Conservation (phyloP, 2,329 filamentous ascomycete species). For the Aspergillus floridensis region DNA sequence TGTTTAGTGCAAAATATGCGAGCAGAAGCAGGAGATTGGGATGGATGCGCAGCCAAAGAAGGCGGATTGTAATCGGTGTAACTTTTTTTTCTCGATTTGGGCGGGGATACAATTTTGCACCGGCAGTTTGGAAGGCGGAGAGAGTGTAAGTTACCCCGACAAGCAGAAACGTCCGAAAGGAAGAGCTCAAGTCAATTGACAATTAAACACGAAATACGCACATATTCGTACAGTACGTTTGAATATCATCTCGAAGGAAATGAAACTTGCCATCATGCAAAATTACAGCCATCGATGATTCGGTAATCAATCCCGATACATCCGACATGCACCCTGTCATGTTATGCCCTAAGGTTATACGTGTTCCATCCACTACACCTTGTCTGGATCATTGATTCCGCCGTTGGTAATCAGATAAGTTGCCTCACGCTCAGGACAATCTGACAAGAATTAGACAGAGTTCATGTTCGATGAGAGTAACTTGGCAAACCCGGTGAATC, state of each 20-base stretch:
- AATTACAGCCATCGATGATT: no score
- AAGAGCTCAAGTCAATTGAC: background rate
- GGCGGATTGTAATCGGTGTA: background rate
- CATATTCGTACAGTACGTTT: background rate
- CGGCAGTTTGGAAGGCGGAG: conserved; percentile 17
- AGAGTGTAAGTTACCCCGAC: background rate
- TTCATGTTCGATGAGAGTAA: conserved; percentile 12
- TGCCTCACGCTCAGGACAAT: conserved; percentile 67
- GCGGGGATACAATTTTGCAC: conserved; percentile 5
- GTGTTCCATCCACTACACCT: conserved; percentile 41
- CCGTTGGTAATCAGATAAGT: conserved; percentile 69
- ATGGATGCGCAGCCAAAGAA: background rate
- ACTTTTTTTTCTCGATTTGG: conserved; percentile 12
- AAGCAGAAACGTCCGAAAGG: background rate
- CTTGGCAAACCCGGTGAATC: conserved; percentile 59
- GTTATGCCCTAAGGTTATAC: background rate
- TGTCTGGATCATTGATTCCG: conserved; percentile 66
- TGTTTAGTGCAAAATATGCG: background rate
- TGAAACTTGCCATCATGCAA: no score
- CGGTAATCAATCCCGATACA: no score
- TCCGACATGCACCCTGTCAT: no score
- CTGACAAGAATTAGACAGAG: conserved; percentile 35
- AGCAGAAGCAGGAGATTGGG: background rate
- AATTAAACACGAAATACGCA: background rate
- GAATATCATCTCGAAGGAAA: background rate